Percentiles rank a stretch among this genome's conserved stretches.
Evolutionary conservation across 192 early-diverging fungal species (phyloP).

Genomic region (Coemansia sp.): DNA sequence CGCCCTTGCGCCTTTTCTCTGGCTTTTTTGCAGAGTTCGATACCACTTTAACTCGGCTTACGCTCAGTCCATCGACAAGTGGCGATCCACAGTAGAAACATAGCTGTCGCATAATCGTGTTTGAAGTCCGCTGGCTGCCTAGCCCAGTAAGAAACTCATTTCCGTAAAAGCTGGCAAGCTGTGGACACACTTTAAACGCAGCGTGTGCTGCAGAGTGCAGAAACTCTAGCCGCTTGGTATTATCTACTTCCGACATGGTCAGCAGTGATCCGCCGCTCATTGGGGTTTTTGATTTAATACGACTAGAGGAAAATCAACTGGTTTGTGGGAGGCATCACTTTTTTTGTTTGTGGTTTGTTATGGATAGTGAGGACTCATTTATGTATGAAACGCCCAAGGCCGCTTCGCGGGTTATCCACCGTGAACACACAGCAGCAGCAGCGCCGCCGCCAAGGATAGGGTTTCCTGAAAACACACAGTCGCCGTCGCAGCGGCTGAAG

Average conservation of each 20-base stretch:
- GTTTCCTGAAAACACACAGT: slow-evolving; percentile 12
- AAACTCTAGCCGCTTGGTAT: slow-evolving; percentile 20
- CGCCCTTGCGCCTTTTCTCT: background rate
- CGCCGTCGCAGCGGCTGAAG: slow-evolving; percentile 48
- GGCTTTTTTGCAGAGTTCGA: background rate
- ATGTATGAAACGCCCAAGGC: too few relatives aligned
- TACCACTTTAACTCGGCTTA: slow-evolving; percentile 28
- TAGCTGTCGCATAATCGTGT: slow-evolving; percentile 24
- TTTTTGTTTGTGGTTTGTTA: too few relatives aligned
- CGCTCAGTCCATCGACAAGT: slow-evolving; percentile 37
- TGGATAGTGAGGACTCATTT: too few relatives aligned
- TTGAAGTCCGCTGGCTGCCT: slow-evolving; percentile 15
- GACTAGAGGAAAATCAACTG: too few relatives aligned
- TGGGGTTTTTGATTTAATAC: too few relatives aligned
- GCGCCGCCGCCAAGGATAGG: background rate
- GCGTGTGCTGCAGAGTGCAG: slow-evolving; percentile 36
- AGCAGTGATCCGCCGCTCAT: too few relatives aligned
- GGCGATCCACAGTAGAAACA: slow-evolving; percentile 40
- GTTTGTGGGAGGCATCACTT: too few relatives aligned
- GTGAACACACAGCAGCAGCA: too few relatives aligned
- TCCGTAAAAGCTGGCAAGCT: slow-evolving; percentile 45
- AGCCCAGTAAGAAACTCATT: slow-evolving; percentile 24
- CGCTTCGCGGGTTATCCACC: too few relatives aligned
- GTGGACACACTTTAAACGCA: slow-evolving; percentile 45
- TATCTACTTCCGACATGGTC: slow-evolving; percentile 4